These are phyloP conservation scores for Taphrina deformans DNA, from an alignment of 1,139 yeast genomes.

Conservation along the genomic window DNA sequence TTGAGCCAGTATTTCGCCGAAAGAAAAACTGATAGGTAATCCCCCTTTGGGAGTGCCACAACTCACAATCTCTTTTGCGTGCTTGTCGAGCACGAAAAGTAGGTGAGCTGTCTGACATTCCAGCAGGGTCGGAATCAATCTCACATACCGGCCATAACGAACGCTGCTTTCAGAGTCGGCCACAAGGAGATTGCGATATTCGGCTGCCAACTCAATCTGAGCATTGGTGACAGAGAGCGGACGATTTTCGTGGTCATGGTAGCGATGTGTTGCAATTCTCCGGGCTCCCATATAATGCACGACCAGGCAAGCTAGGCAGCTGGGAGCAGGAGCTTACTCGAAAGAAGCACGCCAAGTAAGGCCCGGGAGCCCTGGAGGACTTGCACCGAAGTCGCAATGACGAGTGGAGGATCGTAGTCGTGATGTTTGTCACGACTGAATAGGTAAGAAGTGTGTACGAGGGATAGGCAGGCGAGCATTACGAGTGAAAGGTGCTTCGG, in stretches of 20 bases:
- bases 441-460: no score
- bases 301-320: no score
- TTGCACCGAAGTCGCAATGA: no score
- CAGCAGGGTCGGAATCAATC: neutral
- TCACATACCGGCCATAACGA: neutral
- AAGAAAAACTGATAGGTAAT: neutral
- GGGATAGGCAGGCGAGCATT: no score
- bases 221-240: neutral
- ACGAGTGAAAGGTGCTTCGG: no score
- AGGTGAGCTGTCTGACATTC: constrained; percentile 4
- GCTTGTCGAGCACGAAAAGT: constrained; percentile 2
- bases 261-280: constrained; percentile 4
- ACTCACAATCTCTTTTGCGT: neutral
- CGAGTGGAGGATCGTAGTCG: no score
- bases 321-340: no score
- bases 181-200: constrained; percentile 4
- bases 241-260: neutral
- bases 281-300: neutral
- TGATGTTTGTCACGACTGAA: no score
- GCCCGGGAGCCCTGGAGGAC: no score
- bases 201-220: neutral
- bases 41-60: neutral
- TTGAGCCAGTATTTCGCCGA: neutral
- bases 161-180: neutral
- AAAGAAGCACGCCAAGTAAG: no score